Evolutionary conservation across 306 rosid species (phyloP).

Genomic region (Astragalus glycyphyllos): DNA sequence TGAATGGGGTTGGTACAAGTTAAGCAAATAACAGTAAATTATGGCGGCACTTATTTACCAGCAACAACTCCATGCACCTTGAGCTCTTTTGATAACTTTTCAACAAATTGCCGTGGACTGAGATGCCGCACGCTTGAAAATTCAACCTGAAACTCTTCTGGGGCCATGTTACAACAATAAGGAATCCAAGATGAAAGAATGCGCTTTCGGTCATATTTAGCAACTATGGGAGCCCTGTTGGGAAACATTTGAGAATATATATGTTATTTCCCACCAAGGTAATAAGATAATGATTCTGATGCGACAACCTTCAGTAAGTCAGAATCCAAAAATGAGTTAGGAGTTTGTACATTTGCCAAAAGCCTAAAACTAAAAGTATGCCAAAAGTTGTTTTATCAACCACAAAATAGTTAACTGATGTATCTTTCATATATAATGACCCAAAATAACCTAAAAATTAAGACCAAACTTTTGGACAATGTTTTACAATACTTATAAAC

Average conservation of each 20-base stretch:
- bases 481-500: not conserved
- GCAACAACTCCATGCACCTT: conserved; percentile 87
- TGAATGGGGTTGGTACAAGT: not conserved
- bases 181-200: conserved; percentile 87
- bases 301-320: conserved; percentile 10
- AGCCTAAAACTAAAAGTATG: not conserved
- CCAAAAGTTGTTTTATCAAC: conserved; percentile 23
- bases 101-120: conserved; percentile 82
- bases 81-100: conserved; percentile 77
- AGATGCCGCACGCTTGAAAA: conserved; percentile 85
- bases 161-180: conserved; percentile 66
- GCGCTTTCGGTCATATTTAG: conserved; percentile 80
- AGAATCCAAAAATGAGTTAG: conserved; percentile 10
- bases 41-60: conserved; percentile 56
- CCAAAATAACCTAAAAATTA: conserved; percentile 9
- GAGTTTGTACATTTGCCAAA: conserved; percentile 15
- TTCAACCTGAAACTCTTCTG: conserved; percentile 74
- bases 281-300: conserved; percentile 1
- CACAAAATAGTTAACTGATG: conserved; percentile 26
- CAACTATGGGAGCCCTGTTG: conserved; percentile 90
- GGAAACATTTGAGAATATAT: conserved; percentile 33
- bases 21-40: conserved; percentile 1
- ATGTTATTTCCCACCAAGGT: conserved; percentile 1
- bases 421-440: conserved; percentile 6
- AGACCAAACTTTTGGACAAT: conserved; percentile 12